A percentile compares a stretch with the other conserved stretches of the same genome.
Evolutionary conservation across 805 yeast genomes (phyloP).

Genomic region (Sugiyamaella lignohabitans): DNA sequence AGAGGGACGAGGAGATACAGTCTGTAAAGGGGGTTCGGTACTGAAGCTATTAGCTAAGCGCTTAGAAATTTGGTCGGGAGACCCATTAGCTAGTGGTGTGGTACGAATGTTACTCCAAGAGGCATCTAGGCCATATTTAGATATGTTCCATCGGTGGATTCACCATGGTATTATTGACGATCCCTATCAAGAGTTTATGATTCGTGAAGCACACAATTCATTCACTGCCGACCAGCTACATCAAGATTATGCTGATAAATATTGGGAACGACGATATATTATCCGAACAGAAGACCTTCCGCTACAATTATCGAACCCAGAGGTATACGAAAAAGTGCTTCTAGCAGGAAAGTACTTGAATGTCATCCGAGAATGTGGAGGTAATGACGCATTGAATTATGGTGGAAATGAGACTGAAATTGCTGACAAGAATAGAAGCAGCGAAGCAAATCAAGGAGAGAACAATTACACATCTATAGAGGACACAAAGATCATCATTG

Average conservation of each 20-base stretch:
- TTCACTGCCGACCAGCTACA: conserved; percentile 23
- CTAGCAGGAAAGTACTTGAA: conserved; percentile 81
- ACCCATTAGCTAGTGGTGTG: conserved; percentile 47
- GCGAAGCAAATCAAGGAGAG: conserved; percentile 7
- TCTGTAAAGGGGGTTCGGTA: conserved; percentile 66
- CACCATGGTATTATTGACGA: conserved; percentile 67
- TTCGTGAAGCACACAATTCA: conserved; percentile 37
- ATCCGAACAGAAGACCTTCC: conserved; percentile 71
- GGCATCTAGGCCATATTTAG: conserved; percentile 57
- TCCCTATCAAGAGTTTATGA: conserved; percentile 74
- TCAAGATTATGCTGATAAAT: conserved; percentile 32
- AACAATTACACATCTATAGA: conserved; percentile 32
- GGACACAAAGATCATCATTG: conserved; percentile 44
- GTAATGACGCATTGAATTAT: conserved; percentile 24
- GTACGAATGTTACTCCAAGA: conserved; percentile 47
- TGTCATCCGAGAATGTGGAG: conserved; percentile 58
- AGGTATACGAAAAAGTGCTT: conserved; percentile 57
- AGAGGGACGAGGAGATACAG: no score
- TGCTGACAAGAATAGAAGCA: no score
- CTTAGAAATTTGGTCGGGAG: conserved; percentile 58
- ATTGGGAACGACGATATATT: conserved; percentile 52
- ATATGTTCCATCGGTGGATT: conserved; percentile 75
- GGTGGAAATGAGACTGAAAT: conserved; percentile 34
- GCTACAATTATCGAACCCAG: conserved; percentile 49
- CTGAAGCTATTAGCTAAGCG: conserved; percentile 55